Base-by-base conservation (phyloP, 2,329 filamentous ascomycete species). In the Cladosporium sp. region DNA sequence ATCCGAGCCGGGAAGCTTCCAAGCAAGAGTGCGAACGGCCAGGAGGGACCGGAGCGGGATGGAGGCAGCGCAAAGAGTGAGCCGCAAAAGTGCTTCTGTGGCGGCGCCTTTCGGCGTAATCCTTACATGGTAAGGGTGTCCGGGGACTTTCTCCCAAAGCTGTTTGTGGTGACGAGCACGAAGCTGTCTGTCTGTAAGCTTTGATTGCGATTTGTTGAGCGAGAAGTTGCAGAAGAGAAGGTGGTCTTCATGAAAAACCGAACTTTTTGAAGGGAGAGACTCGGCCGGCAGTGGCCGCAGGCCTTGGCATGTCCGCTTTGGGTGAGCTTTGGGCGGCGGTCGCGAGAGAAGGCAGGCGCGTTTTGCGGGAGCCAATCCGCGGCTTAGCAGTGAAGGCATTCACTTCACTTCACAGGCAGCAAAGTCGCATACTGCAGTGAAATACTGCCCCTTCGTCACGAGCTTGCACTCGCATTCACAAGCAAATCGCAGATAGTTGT, bases 121-220 rank as follows among this genome's bases (percentile, higher is more conserved):
- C 56, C 50, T 75, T 41, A 70, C 74, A 68, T 66, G 67, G 71
- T 75, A 79, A 79, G 80, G 75, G 57, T 85, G 91, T 96, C 92
- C 92, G 92, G 92, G 92, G 92, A 97, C 92, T 97, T 97, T 97
- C 92, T 96, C 92, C 92, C 90, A 93, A 96, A 96, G 91, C 91
- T 58, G 61, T 69, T 47, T 69, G 63, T 65, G 73, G 59, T 70
- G 55, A 63, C 49, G 67, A 64, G 63, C 63, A 68, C 64, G 64
- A 70, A 63, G 64, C 67, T 87, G 62, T 65, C 89, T 86, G 89
- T 95, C 76, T 86, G 88, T 90, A 75, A 89, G 91, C 92, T 96
- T 96, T 86, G 90, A 95, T 84, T 86, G 91, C 92, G 92, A 96
- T 96, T 89, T 89, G 89, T 96, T 83, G 89, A 91, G 80, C 91